phyloP scores from a whole-genome alignment of 352 stramenopile genomes.

The Phytophthora europaea region DNA sequence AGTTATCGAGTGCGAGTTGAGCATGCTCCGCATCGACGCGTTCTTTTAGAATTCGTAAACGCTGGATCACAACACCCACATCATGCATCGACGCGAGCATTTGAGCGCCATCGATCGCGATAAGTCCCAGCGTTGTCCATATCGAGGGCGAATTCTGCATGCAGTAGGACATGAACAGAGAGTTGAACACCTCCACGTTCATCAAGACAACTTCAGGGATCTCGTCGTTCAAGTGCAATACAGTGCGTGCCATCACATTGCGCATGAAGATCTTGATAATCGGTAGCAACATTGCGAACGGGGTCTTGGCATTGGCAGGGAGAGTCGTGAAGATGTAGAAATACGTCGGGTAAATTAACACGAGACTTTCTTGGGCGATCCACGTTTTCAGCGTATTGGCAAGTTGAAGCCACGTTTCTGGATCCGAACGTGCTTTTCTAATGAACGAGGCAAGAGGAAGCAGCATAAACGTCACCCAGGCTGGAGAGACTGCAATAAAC shows the following conservation, averaged over 20 bases:
- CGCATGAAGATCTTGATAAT: conserved; percentile 39
- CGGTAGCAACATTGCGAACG: conserved; percentile 36
- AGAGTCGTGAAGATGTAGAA: conserved; percentile 25
- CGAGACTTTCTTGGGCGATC: conserved; percentile 1
- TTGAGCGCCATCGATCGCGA: conserved; percentile 28
- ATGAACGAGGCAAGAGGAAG: conserved; percentile 1
- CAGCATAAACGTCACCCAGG: conserved; percentile 14
- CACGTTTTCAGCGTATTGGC: conserved; percentile 11
- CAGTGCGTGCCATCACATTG: conserved; percentile 21
- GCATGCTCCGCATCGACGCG: neutral
- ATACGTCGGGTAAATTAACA: conserved; percentile 35
- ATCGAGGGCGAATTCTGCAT: conserved; percentile 48
- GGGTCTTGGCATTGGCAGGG: neutral
- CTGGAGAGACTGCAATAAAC: conserved; percentile 20
- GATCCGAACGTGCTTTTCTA: conserved; percentile 9
- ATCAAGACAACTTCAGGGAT: conserved; percentile 43
- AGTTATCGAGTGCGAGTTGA: neutral
- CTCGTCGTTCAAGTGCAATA: conserved; percentile 26
- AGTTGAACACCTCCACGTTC: conserved; percentile 53
- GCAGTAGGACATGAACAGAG: conserved; percentile 50
- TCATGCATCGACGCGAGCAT: conserved; percentile 17
- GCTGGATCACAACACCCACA: conserved; percentile 7
- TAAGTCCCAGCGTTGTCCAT: conserved; percentile 30
- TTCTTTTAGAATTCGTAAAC: conserved; percentile 5
- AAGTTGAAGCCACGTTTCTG: conserved; percentile 2